Evolutionary conservation across 2,329 filamentous ascomycete species (phyloP).

Genomic region (Pseudogymnoascus verrucosus): DNA sequence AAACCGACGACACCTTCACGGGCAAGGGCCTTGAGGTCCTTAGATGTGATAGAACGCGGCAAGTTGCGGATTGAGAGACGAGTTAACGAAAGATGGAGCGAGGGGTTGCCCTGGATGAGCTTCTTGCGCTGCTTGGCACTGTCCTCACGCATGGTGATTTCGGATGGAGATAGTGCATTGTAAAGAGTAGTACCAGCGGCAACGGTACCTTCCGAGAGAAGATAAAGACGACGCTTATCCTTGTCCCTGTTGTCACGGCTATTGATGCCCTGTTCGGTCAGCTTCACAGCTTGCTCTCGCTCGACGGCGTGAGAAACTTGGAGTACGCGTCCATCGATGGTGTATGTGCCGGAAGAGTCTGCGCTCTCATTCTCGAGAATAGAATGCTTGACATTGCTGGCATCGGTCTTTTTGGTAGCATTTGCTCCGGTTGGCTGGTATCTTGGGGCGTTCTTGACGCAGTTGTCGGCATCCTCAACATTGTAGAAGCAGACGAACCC

Average conservation of each 20-base stretch:
- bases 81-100: constrained; percentile 79
- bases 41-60: constrained; percentile 72
- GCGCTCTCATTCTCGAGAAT: constrained; percentile 79
- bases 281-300: constrained; percentile 67
- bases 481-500: constrained; percentile 92
- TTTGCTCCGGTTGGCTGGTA: constrained; percentile 35
- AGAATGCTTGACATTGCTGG: constrained; percentile 59
- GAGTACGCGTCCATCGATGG: constrained; percentile 79
- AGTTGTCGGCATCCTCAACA: constrained; percentile 64
- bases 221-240: constrained; percentile 84
- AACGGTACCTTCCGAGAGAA: constrained; percentile 81
- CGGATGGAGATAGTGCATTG: constrained; percentile 64
- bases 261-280: constrained; percentile 60
- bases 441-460: constrained; percentile 67
- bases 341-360: constrained; percentile 79
- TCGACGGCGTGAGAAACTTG: constrained; percentile 79
- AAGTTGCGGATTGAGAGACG: constrained; percentile 88
- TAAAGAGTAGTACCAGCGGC: constrained; percentile 69
- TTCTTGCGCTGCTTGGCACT: constrained; percentile 82
- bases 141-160: constrained; percentile 80
- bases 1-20: constrained; percentile 92
- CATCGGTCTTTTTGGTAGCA: constrained; percentile 23
- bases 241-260: constrained; percentile 61
- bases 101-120: constrained; percentile 84
- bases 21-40: constrained; percentile 84